Base-by-base conservation (phyloP, 164 flowering plant species). In the Annona cherimola region DNA sequence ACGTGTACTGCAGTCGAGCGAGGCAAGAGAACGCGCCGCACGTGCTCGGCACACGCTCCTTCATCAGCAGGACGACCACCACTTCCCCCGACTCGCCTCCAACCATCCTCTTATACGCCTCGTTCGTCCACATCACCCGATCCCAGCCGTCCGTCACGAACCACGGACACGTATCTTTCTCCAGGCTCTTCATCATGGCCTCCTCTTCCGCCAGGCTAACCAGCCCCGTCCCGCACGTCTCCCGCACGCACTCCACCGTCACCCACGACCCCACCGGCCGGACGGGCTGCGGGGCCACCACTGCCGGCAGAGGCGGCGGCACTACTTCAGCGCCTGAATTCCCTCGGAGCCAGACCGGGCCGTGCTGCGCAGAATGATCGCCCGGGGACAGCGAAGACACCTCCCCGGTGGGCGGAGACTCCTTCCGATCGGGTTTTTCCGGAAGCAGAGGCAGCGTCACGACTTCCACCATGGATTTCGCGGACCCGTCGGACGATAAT, bases 111-210 rank as follows among this genome's bases (percentile, higher is more conserved):
- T 79, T 70, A 68, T 83, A 91, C 66, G 91, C 91, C 55, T 59
- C 81, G 74, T 91, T 91, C 26, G 86, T 82, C 94, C 95, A 91
- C 78, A 66, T 72, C 76, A 93, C 96, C 68, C 81, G 73, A 20
- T 84, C 82, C 41, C 66, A 64, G 3, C 81, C 85, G 83, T 90
- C 97, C 7, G 97, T 83, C 75, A 89, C 68, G 20, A 93, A 88
- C 26, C 90, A 91, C 3, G 98, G 98, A 81, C 92, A 89, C 84
- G 91, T 82, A 88, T 90, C 97, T 60, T 9, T 46, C 73, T 78
- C 85, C 70, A 90, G 82, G 74, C 71, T 81, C 79, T 12, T 78
- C 84, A 63, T 75, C 80, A 57, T 77, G 76, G 85, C 88, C 79
- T 80, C 87, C 67, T 91, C 96, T 83, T 85, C 14, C 78, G 26